A percentile compares a stretch with the other conserved stretches of the same genome.
Conservation (phyloP, 23 red algal species). For the Gracilaria gracilis region DNA sequence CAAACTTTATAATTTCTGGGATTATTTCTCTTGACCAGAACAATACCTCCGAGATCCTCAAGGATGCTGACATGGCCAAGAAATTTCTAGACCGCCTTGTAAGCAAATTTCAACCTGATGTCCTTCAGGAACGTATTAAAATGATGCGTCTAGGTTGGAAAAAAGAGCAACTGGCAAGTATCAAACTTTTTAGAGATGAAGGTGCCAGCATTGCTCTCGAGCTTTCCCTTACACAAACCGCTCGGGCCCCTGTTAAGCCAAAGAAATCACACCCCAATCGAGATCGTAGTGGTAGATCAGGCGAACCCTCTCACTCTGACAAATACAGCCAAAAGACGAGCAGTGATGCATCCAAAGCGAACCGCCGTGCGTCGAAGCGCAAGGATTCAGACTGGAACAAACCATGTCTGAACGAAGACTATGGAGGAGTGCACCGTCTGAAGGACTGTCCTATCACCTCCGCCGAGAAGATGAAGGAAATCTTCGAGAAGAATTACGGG, state of each 20-base stretch:
- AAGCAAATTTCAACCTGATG: no score
- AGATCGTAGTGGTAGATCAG: neutral
- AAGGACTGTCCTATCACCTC: constrained; percentile 7
- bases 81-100: no score
- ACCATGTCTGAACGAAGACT: neutral
- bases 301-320: neutral
- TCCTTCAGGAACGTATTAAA: neutral
- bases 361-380: neutral
- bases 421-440: neutral
- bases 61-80: no score
- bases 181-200: constrained; percentile 15
- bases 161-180: constrained; percentile 36
- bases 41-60: constrained; percentile 6
- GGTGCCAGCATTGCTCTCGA: neutral
- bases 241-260: neutral
- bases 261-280: neutral
- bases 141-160: constrained; percentile 23
- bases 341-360: neutral
- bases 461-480: neutral
- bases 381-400: neutral
- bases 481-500: neutral
- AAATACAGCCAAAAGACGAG: neutral
- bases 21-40: constrained; percentile 11
- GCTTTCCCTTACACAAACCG: constrained; percentile 5
- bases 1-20: neutral